Evolutionary conservation across 2,329 filamentous ascomycete species (phyloP).

Genomic region (Talaromyces piceae): DNA sequence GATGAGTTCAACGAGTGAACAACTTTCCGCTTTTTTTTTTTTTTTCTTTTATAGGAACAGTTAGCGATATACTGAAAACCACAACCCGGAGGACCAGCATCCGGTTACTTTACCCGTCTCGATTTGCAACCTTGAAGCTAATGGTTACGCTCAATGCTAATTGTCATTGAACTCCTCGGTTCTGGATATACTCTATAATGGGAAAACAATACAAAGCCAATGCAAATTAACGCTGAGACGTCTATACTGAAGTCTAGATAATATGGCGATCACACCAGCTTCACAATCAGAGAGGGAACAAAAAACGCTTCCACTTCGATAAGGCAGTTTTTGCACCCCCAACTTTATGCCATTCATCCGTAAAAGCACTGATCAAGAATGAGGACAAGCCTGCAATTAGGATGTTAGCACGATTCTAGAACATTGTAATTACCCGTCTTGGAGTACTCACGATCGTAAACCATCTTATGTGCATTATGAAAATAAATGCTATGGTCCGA

Average conservation of each 20-base stretch:
- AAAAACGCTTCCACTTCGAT: background rate
- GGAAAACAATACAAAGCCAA: background rate
- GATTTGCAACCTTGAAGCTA: too few relatives aligned
- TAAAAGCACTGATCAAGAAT: slow-evolving; percentile 10
- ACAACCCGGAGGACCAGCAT: too few relatives aligned
- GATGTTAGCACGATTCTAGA: background rate
- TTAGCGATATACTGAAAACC: too few relatives aligned
- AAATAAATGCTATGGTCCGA: slow-evolving; percentile 94
- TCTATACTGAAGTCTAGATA: background rate
- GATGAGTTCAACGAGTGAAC: slow-evolving; percentile 48
- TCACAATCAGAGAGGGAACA: background rate
- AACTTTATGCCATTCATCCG: slow-evolving; percentile 10
- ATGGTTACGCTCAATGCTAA: too few relatives aligned
- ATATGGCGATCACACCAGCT: background rate
- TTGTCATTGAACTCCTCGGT: background rate
- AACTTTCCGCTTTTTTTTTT: too few relatives aligned
- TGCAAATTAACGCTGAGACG: background rate
- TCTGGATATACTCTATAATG: background rate
- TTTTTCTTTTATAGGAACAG: too few relatives aligned
- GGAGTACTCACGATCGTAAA: slow-evolving; percentile 75
- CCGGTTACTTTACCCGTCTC: too few relatives aligned
- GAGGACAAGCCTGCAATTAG: slow-evolving; percentile 6
- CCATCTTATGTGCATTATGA: slow-evolving; percentile 82
- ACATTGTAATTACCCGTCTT: background rate
- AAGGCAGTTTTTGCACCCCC: background rate